Evolutionary conservation across 2,329 filamentous ascomycete genomes (phyloP).

Genomic region (Arthrobotrys conoides): DNA sequence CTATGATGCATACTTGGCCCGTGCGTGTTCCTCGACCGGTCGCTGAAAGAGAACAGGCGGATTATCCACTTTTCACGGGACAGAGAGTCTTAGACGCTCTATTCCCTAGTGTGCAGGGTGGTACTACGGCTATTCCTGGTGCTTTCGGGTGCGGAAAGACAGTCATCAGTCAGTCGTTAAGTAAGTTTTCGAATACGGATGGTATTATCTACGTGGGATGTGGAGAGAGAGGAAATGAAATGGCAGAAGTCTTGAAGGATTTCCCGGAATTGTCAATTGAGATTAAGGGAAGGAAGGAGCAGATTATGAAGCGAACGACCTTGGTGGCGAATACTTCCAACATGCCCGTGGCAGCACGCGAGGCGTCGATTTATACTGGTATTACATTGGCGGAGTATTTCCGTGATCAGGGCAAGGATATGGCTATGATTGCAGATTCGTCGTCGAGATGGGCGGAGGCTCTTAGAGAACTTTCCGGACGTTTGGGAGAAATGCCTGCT

Average conservation of each 20-base stretch:
- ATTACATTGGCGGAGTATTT: conserved; percentile 98
- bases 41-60: conserved; percentile 90
- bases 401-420: conserved; percentile 94
- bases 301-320: conserved; percentile 99
- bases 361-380: conserved; percentile 98
- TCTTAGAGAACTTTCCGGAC: conserved; percentile 97
- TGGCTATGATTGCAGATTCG: conserved; percentile 99
- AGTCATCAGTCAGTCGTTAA: conserved; percentile 97
- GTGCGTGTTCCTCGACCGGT: conserved; percentile 94
- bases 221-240: conserved; percentile 96
- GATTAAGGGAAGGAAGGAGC: conserved; percentile 92
- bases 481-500: conserved; percentile 99
- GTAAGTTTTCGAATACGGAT: conserved; percentile 99
- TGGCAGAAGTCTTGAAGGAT: conserved; percentile 99
- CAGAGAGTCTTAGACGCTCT: conserved; percentile 96
- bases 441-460: conserved; percentile 98
- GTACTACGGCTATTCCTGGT: conserved; percentile 96
- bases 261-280: conserved; percentile 98
- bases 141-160: conserved; percentile 99
- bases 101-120: conserved; percentile 96
- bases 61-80: conserved; percentile 93
- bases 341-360: conserved; percentile 98
- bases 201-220: conserved; percentile 97
- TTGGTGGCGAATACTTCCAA: conserved; percentile 99
- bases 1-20: conserved; percentile 99